A percentile compares a stretch with the other conserved stretches of the same genome.
These are phyloP conservation scores for Nicotiana knightiana DNA, from an alignment of 257 asterid genomes.

Conservation along the genomic window DNA sequence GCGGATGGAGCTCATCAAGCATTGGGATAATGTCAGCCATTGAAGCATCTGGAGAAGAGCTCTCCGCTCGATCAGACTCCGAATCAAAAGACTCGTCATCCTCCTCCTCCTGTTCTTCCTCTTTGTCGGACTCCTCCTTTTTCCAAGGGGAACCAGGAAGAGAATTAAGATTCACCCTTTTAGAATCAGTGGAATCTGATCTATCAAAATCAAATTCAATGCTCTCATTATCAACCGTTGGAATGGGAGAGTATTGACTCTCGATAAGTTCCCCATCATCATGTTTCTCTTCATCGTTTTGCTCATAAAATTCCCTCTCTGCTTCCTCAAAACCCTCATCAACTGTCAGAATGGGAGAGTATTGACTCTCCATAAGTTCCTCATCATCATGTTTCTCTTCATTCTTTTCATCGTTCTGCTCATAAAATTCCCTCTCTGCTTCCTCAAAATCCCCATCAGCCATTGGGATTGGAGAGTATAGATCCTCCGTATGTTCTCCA, in stretches of 20 bases:
- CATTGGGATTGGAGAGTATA: constrained; percentile 19
- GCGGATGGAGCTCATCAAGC: constrained; percentile 92
- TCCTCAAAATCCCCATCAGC: constrained; percentile 18
- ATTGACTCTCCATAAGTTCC: constrained; percentile 22
- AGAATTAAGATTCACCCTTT: constrained; percentile 63
- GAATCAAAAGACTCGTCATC: constrained; percentile 47
- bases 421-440: constrained; percentile 8
- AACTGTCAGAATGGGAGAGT: constrained; percentile 19
- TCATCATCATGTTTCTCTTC: constrained; percentile 25
- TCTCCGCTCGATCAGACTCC: constrained; percentile 73
- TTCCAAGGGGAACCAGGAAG: constrained; percentile 36
- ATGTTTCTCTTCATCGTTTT: constrained; percentile 25
- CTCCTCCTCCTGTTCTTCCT: constrained; percentile 28
- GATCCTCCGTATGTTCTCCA: constrained; percentile 20
- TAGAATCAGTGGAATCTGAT: constrained; percentile 62
- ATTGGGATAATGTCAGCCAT: constrained; percentile 85
- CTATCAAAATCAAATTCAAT: constrained; percentile 55
- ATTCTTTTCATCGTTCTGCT: constrained; percentile 17
- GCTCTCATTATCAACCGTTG: constrained; percentile 30
- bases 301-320: constrained; percentile 3
- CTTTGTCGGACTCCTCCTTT: constrained; percentile 17
- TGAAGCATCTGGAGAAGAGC: constrained; percentile 91
- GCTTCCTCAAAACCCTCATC: constrained; percentile 20
- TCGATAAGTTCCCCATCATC: constrained; percentile 15
- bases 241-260: constrained; percentile 28